Evolutionary conservation across 441 rosid species (phyloP), one percentile per base, ranked within the genome.

Genomic region (Codiaeum variegatum): DNA sequence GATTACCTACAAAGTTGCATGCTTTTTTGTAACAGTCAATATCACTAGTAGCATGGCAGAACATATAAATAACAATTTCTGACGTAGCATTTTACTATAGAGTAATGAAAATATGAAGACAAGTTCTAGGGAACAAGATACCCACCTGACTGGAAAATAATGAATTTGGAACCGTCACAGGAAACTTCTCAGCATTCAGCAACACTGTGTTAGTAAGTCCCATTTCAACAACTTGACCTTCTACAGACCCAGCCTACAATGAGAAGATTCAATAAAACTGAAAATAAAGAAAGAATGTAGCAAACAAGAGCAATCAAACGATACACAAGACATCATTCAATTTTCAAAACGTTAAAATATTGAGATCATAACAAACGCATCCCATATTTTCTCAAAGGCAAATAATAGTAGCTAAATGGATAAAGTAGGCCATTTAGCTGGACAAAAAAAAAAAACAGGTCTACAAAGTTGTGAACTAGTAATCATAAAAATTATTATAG

Each of bases 141-240:
- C 80, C 47, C 66, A 87, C 98, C 97, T 94, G 98, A 76, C 98
- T 91, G 54, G 96, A 92, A 83, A 94, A 90, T 79, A 92, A 76
- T 29, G 98, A 88, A 85, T 94, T 94, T 29, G 97, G 98, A 78
- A 94, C 97, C 72, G 87, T 46, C 61, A 89, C 94, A 1, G 94
- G 93, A 74, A 89, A 94, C 61, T 85, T 91, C 82, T 94, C 97
- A 18, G 93, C 84, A 75, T 75, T 92, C 60, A 92, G 77, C 81
- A 94, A 83, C 51, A 87, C 85, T 42, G 97, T 92, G 60, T 90
- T 85, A 15, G 92, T 87, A 63, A 94, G 96, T 70, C 97, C 97
- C 90, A 92, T 92, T 77, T 91, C 97, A 62, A 89, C 85, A 69
- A 94, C 98, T 75, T 92, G 96, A 66, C 97, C 97, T 84, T 94